Evolutionary conservation across 441 rosid species (phyloP).

Genomic region (Gossypium laxum): DNA sequence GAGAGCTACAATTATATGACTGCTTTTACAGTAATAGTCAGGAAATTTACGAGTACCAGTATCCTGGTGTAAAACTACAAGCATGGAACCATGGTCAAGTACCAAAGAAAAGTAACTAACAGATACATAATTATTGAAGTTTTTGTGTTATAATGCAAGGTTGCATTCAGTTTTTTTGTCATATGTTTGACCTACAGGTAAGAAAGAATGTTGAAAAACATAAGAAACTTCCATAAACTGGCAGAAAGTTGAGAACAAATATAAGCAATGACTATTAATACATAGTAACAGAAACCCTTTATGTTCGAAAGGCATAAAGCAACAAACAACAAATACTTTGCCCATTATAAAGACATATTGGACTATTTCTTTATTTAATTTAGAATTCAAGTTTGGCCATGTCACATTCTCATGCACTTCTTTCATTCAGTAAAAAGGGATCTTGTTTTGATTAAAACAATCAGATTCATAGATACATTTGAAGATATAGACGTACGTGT

Average conservation of each 20-base stretch:
- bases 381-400: neutral
- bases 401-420: neutral
- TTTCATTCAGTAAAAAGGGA: neutral
- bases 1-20: neutral
- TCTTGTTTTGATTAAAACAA: neutral
- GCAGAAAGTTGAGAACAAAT: neutral
- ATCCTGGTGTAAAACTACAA: neutral
- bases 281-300: neutral
- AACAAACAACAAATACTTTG: neutral
- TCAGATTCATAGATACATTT: neutral
- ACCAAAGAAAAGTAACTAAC: neutral
- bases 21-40: neutral
- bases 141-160: neutral
- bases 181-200: neutral
- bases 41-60: neutral
- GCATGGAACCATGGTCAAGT: neutral
- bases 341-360: neutral
- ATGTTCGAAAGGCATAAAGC: neutral
- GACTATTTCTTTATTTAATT: neutral
- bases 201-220: neutral
- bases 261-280: neutral
- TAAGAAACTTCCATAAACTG: neutral
- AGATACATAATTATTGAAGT: neutral
- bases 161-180: neutral
- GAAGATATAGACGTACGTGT: constrained; percentile 54